These are phyloP conservation scores for Sphaerostilbella broomeana DNA, from an alignment of 2,329 filamentous ascomycete species.

Conservation along the genomic window DNA sequence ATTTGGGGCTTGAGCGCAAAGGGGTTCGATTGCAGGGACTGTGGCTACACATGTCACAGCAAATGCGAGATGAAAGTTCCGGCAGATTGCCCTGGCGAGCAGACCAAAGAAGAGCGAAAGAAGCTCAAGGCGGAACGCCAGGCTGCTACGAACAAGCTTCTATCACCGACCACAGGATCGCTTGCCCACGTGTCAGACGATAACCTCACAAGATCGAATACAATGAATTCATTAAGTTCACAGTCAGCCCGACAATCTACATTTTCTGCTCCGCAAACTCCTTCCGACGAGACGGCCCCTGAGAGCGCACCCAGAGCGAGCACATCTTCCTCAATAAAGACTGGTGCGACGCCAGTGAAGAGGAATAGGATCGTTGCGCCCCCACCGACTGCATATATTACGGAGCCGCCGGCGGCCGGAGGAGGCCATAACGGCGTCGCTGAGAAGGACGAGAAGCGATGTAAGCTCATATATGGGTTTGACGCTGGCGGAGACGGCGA, in stretches of 20 bases:
- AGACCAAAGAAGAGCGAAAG: slow-evolving; percentile 91
- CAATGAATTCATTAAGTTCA: slow-evolving; percentile 83
- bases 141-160: slow-evolving; percentile 60
- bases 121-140: slow-evolving; percentile 84
- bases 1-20: slow-evolving; percentile 98
- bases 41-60: slow-evolving; percentile 95
- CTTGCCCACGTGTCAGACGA: slow-evolving; percentile 50
- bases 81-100: slow-evolving; percentile 88
- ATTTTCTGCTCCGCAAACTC: slow-evolving; percentile 40
- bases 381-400: slow-evolving; percentile 75
- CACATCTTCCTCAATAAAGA: slow-evolving; percentile 23
- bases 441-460: slow-evolving; percentile 48
- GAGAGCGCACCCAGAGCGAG: slow-evolving; percentile 20
- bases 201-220: slow-evolving; percentile 70
- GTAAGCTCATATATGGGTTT: slow-evolving; percentile 86
- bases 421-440: slow-evolving; percentile 38
- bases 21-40: slow-evolving; percentile 92
- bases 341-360: slow-evolving; percentile 26
- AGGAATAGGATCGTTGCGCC: slow-evolving; percentile 79
- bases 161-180: slow-evolving; percentile 39
- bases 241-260: slow-evolving; percentile 70
- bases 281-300: slow-evolving; percentile 38
- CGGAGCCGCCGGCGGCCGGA: slow-evolving; percentile 56
- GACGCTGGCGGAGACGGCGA: slow-evolving; percentile 77
- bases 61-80: slow-evolving; percentile 99